Conservation (phyloP, 306 rosid species). For the Sindora glabra region DNA sequence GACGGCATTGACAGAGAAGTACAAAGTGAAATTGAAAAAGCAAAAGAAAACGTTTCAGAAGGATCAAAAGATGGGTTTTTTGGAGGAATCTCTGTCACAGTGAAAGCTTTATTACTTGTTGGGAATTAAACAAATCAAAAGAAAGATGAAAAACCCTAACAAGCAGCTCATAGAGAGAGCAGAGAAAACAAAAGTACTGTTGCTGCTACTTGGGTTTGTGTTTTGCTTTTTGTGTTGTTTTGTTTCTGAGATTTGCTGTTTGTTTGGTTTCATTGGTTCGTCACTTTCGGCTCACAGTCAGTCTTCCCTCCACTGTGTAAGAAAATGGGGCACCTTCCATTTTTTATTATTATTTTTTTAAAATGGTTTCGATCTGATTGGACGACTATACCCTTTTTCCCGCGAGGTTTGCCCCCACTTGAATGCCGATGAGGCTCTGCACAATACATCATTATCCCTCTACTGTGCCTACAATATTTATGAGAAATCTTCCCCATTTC, state of each 20-base stretch:
- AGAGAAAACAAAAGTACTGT: slow-evolving; percentile 2
- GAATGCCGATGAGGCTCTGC: no score
- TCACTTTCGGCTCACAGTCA: slow-evolving; percentile 76
- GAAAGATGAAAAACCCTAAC: slow-evolving; percentile 21
- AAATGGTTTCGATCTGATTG: background rate
- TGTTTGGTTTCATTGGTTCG: slow-evolving; percentile 56
- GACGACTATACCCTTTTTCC: slow-evolving; percentile 35
- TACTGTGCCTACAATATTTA: no score
- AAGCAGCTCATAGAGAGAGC: slow-evolving; percentile 17
- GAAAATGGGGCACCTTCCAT: slow-evolving; percentile 23
- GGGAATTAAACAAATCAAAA: background rate
- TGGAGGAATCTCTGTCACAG: slow-evolving; percentile 12
- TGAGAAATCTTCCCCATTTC: no score
- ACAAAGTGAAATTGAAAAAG: background rate
- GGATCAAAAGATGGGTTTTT: background rate
- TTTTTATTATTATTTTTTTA: background rate
- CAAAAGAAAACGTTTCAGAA: background rate
- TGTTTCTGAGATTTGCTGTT: slow-evolving; percentile 29
- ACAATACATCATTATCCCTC: no score
- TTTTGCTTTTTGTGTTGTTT: slow-evolving; percentile 5
- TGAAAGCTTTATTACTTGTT: background rate
- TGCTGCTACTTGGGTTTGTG: slow-evolving; percentile 2
- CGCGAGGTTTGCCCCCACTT: background rate
- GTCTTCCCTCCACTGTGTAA: slow-evolving; percentile 44
- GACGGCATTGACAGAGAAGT: slow-evolving; percentile 11